Evolutionary conservation across 2,329 filamentous ascomycete species (phyloP), one percentile per base, ranked within the genome.

Genomic region (Trichoderma hamatum): DNA sequence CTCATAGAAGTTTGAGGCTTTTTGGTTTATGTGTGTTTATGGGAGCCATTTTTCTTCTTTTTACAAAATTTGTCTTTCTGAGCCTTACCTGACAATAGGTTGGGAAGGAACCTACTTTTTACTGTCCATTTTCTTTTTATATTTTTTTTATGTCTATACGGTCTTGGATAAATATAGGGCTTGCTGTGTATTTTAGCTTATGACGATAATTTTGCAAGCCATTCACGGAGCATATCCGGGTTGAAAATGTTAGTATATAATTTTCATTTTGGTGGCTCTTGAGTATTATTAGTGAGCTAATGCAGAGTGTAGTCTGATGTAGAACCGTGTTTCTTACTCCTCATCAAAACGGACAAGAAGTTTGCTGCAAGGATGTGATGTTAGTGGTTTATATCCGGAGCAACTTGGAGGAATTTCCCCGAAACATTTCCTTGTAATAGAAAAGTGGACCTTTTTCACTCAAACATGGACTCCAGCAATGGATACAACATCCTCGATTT

Each of bases 171-270:
- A 58, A 54, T 66, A 34, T 58, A 66, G 54, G 62, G 58, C 52
- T 66, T 58, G 52, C 54, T 66, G 54, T 66, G 46, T 59, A 66
- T 54, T 39, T 66, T 66, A 58, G 63, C 63, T 66, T 66, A 58
- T 66, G 63, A 66, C 52, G 63, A 66, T 66, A 54, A 66, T 66
- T 58, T 65, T 32, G 49, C 63, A 66, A 39, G 52, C 63, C 39
- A 49, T 49, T 54, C 24, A 66, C 63, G 63, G 63, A 66, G 52
- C 63, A 54, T 39, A 58, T 66, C 63, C 52, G 63, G 63, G 21
- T 58, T 58, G 52, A 66, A 66, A 49, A 66, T 66, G 63, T 66
- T 58, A 43, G 39, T n/a, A 30, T 56, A 49, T 21, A 26, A n/a
- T 56, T 43, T 54, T 64, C 46, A 65, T 24, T 36, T 26, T 56